Percentiles rank a stretch among this genome's conserved stretches.
phyloP scores from a whole-genome alignment of 106 monocot genomes.

The Dioscorea zingiberensis region DNA sequence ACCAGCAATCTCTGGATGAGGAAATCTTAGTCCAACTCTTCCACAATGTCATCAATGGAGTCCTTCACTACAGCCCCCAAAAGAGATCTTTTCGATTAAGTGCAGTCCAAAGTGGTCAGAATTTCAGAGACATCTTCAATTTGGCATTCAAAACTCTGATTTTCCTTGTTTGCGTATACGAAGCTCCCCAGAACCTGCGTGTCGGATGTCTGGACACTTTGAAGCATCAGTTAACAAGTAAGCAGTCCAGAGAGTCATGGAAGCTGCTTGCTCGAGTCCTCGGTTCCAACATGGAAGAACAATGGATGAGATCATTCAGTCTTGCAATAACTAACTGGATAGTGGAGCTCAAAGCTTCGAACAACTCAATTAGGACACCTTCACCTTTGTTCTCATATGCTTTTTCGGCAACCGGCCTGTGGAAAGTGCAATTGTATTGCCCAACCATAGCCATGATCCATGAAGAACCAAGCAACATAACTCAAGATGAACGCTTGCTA shows the following conservation, averaged over 20 bases:
- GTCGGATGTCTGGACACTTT: conserved; percentile 40
- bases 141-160: conserved; percentile 52
- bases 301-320: conserved; percentile 68
- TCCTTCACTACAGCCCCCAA: conserved; percentile 55
- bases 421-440: conserved; percentile 82
- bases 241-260: conserved; percentile 30
- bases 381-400: conserved; percentile 66
- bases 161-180: conserved; percentile 73
- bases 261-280: conserved; percentile 36
- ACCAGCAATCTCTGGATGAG: conserved; percentile 25
- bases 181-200: conserved; percentile 63
- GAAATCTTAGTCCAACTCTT: conserved; percentile 27
- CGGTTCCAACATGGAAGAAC: conserved; percentile 68
- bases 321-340: conserved; percentile 69
- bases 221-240: conserved; percentile 30
- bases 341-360: conserved; percentile 32
- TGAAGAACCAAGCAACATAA: conserved; percentile 24
- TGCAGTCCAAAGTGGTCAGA: conserved; percentile 13
- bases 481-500: conserved; percentile 54
- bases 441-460: conserved; percentile 52
- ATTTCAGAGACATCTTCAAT: conserved; percentile 51
- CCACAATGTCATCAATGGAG: conserved; percentile 39
- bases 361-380: conserved; percentile 26
- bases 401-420: conserved; percentile 45
- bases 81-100: conserved; percentile 33